Percentiles rank a stretch among this genome's conserved stretches.
phyloP scores from a whole-genome alignment of 2,329 filamentous ascomycete genomes.

The Cladophialophora yegresii region DNA sequence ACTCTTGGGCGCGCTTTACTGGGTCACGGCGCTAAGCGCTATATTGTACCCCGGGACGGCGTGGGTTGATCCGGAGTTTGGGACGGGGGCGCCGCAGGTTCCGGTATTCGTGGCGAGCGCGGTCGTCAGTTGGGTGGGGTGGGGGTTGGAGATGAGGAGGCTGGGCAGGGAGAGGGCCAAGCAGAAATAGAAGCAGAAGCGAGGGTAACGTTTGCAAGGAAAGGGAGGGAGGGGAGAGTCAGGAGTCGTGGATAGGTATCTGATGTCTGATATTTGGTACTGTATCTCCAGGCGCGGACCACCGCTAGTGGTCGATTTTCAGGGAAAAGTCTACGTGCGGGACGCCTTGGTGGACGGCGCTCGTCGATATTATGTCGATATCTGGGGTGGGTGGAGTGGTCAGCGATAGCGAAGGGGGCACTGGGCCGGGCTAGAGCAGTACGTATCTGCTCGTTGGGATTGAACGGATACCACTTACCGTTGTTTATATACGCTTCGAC shows the following conservation, averaged over 20 bases:
- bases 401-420: neutral
- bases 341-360: conserved; percentile 94
- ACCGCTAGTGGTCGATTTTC: conserved; percentile 75
- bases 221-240: conserved; percentile 1
- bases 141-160: conserved; percentile 31
- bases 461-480: conserved; percentile 52
- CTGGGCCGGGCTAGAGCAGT: neutral
- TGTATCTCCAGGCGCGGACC: too few species aligned
- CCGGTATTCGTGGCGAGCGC: conserved; percentile 28
- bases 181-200: neutral
- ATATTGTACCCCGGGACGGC: conserved; percentile 52
- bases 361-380: conserved; percentile 94
- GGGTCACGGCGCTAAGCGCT: conserved; percentile 48
- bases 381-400: conserved; percentile 55
- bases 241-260: neutral
- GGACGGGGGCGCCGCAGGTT: conserved; percentile 44
- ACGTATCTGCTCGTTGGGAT: neutral
- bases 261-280: too few species aligned
- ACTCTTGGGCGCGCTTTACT: conserved; percentile 49
- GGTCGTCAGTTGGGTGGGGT: conserved; percentile 34
- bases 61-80: conserved; percentile 52
- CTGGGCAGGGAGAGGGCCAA: neutral
- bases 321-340: conserved; percentile 93
- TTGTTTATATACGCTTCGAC: conserved; percentile 77
- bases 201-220: too few species aligned